Evolutionary conservation across 352 stramenopile species (phyloP).

Genomic region (Globisporangium canariense): DNA sequence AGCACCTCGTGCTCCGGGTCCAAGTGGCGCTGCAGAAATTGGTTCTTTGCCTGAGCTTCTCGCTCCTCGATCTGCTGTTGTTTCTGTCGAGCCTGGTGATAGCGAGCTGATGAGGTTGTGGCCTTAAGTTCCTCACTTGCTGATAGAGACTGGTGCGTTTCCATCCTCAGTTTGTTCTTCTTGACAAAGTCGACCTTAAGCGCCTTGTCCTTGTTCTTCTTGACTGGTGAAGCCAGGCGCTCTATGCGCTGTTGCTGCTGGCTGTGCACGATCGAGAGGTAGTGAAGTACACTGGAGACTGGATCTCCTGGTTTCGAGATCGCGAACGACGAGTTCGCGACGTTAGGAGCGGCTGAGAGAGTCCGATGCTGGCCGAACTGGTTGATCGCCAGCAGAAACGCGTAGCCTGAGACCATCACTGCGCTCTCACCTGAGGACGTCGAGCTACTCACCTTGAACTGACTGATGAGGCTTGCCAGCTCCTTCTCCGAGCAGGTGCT

Average conservation of each 20-base stretch:
- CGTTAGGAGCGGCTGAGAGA: slow-evolving; percentile 16
- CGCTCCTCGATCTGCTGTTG: slow-evolving; percentile 3
- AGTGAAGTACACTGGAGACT: slow-evolving; percentile 44
- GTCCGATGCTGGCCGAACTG: slow-evolving; percentile 31
- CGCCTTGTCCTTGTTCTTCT: background rate
- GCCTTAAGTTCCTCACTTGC: background rate
- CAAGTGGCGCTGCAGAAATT: slow-evolving; percentile 13
- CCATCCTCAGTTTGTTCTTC: slow-evolving; percentile 5
- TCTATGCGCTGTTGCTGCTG: slow-evolving; percentile 16
- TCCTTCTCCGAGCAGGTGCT: slow-evolving; percentile 39
- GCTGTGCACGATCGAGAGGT: slow-evolving; percentile 37
- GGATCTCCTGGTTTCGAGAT: slow-evolving; percentile 30
- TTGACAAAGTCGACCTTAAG: slow-evolving; percentile 4
- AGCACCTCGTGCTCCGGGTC: slow-evolving; percentile 21
- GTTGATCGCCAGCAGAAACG: slow-evolving; percentile 37
- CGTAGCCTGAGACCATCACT: slow-evolving; percentile 25
- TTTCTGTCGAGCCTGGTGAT: background rate
- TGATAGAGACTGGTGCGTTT: background rate
- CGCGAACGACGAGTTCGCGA: slow-evolving; percentile 15
- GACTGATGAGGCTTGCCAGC: slow-evolving; percentile 23
- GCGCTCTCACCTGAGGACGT: background rate
- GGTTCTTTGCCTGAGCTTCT: background rate
- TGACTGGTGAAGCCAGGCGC: background rate
- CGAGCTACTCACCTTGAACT: slow-evolving; percentile 11
- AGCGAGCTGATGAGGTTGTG: background rate